A percentile compares a stretch with the other conserved stretches of the same genome.
Conservation (phyloP, 805 yeast genomes). For the Yamadazyma laniorum region DNA sequence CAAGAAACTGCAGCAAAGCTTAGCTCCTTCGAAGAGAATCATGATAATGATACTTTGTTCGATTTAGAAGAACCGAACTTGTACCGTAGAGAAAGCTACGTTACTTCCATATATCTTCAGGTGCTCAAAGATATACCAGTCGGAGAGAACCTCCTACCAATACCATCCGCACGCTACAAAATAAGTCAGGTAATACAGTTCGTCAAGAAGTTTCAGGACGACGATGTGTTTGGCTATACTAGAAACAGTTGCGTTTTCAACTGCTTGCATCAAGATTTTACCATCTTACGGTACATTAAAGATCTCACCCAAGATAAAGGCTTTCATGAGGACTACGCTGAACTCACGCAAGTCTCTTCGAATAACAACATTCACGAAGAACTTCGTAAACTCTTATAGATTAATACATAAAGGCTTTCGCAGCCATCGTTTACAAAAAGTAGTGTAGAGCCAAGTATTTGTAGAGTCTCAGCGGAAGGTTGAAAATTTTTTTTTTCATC, state of each 20-base stretch:
- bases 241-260: conserved; percentile 6
- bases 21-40: neutral
- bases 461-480: neutral
- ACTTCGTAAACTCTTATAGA: neutral
- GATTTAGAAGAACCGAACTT: conserved; percentile 39
- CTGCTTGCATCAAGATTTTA: neutral
- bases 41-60: conserved; percentile 3
- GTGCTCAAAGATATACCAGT: neutral
- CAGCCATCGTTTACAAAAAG: conserved; percentile 2
- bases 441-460: neutral
- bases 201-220: conserved; percentile 1
- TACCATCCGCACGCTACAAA: neutral
- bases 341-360: neutral
- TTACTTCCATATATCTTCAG: neutral
- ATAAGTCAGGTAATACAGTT: neutral
- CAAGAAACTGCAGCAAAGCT: no score
- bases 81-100: conserved; percentile 45
- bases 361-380: conserved; percentile 1
- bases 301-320: neutral
- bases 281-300: neutral
- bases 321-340: neutral
- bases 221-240: conserved; percentile 8
- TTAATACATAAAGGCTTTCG: neutral
- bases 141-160: neutral
- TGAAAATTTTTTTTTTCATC: neutral